Evolutionary conservation across 176 grass and related monocot species (phyloP).

Genomic region (Zea luxurians): DNA sequence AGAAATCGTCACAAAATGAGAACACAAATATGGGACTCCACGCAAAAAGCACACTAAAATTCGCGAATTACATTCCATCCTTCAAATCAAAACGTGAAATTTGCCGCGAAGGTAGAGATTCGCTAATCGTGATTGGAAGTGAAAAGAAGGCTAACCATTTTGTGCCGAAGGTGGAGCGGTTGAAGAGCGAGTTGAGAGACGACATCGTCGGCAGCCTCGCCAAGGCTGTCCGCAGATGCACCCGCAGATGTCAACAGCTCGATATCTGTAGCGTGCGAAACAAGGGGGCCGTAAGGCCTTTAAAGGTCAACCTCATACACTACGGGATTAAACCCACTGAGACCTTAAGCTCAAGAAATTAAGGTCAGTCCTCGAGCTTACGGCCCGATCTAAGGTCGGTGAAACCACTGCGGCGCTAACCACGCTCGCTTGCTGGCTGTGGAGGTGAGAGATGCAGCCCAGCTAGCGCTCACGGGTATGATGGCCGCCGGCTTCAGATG

Average conservation of each 20-base stretch:
- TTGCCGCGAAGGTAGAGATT: neutral
- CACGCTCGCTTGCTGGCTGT: neutral
- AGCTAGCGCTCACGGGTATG: neutral
- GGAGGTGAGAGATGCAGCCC: neutral
- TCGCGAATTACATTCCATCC: neutral
- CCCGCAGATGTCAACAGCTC: constrained; percentile 11
- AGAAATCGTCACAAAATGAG: neutral
- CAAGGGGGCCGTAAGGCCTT: neutral
- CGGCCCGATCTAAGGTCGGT: neutral
- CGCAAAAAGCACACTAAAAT: too few relatives aligned
- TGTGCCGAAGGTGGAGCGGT: constrained; percentile 58
- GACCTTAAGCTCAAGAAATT: too few relatives aligned
- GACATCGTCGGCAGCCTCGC: constrained; percentile 32
- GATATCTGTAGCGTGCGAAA: neutral
- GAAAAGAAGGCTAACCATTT: constrained; percentile 37
- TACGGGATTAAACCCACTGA: too few relatives aligned
- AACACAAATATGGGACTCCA: too few relatives aligned
- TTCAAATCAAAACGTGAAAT: neutral
- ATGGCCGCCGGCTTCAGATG: neutral
- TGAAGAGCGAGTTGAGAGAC: constrained; percentile 60
- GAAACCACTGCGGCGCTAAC: neutral
- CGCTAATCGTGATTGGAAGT: too few relatives aligned
- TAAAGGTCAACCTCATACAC: neutral
- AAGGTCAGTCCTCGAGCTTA: neutral
- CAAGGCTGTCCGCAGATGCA: constrained; percentile 20